A percentile compares a stretch with the other conserved stretches of the same genome.
phyloP scores from a whole-genome alignment of 345 rosid species.

The Luvunga scandens region DNA sequence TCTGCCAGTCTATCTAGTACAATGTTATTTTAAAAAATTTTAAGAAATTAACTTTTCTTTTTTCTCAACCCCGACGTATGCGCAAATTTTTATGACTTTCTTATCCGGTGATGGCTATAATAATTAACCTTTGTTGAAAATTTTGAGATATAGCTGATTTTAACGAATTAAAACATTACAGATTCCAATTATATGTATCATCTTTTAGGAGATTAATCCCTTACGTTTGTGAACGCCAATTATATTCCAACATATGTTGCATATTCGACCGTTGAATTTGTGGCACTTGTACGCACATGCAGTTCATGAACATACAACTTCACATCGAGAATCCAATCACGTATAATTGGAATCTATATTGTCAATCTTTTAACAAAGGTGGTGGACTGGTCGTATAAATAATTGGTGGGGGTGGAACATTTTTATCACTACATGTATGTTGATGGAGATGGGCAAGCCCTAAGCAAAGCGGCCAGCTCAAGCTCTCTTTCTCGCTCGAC shows the following conservation, averaged over 20 bases:
- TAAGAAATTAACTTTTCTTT: no score
- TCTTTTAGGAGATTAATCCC: background rate
- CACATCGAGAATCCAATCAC: no score
- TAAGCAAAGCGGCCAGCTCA: constrained; percentile 4
- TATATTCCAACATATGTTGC: background rate
- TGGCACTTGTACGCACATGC: no score
- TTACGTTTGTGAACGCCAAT: background rate
- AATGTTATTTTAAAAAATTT: background rate
- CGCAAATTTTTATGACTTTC: background rate
- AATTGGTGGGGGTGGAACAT: background rate
- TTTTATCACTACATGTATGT: background rate
- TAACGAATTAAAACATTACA: background rate
- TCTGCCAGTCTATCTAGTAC: background rate
- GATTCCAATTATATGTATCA: background rate
- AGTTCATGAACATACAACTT: no score
- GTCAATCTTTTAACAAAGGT: background rate
- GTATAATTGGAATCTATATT: no score
- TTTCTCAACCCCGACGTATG: background rate
- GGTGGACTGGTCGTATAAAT: background rate
- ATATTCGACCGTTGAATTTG: background rate
- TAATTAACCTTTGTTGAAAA: background rate
- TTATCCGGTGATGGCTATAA: background rate
- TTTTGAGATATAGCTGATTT: background rate
- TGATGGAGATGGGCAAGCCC: background rate
- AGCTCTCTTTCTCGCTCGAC: constrained; percentile 4